A percentile compares a stretch with the other conserved stretches of the same genome.
phyloP scores from a whole-genome alignment of 2,329 filamentous ascomycete species.

The Ramularia endophylla region DNA sequence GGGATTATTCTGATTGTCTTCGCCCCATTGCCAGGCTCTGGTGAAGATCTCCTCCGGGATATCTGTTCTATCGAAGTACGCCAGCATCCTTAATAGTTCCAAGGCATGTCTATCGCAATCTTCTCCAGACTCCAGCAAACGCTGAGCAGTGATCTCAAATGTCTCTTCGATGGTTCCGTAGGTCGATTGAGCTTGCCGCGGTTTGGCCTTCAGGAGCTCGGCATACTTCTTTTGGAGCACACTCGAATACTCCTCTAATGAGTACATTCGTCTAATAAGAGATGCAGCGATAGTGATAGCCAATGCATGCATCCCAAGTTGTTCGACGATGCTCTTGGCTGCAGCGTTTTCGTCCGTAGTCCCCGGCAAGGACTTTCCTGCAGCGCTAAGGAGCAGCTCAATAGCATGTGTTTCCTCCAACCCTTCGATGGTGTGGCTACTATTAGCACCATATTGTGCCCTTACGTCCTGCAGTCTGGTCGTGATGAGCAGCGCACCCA shows the following conservation, averaged over 20 bases:
- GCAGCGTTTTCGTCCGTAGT: not conserved
- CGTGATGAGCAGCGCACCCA: not conserved
- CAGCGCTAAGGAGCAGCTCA: not conserved
- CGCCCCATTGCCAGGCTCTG: not conserved
- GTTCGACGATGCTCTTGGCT: not conserved
- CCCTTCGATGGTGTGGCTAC: not conserved
- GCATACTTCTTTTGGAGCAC: not conserved
- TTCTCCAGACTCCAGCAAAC: not conserved
- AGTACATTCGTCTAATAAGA: not conserved
- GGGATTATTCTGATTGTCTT: not conserved
- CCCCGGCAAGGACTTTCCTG: not conserved
- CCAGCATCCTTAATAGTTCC: conserved; percentile 2
- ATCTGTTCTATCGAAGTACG: not conserved
- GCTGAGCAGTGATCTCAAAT: conserved; percentile 1
- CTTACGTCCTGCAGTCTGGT: not conserved
- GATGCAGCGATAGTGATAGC: conserved; percentile 2
- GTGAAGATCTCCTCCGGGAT: conserved; percentile 1
- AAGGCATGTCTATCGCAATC: conserved; percentile 1
- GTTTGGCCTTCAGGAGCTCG: not conserved
- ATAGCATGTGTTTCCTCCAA: not conserved
- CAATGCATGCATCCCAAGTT: not conserved
- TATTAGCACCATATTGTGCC: not conserved
- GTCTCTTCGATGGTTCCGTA: conserved; percentile 3
- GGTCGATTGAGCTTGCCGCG: conserved; percentile 1
- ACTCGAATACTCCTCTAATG: not conserved